A percentile compares a stretch with the other conserved stretches of the same genome.
Conservation (phyloP, 2,329 filamentous ascomycete genomes). For the Phyllosticta citribraziliensis region DNA sequence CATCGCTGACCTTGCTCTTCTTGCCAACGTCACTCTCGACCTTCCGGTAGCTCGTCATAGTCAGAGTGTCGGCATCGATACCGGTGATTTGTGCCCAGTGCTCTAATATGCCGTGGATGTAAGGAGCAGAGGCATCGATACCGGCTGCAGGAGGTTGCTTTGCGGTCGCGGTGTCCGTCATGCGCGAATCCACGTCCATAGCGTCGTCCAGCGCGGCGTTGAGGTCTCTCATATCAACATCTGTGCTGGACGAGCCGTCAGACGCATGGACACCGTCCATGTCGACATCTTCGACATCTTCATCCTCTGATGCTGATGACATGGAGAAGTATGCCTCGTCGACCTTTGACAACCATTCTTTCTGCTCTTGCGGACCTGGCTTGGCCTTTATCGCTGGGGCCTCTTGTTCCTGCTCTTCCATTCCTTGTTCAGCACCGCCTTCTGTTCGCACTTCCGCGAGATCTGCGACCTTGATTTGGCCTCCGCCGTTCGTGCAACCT, state of each 20-base stretch:
- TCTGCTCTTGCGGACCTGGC: slow-evolving; percentile 68
- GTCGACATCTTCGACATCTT: slow-evolving; percentile 23
- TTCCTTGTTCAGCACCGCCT: slow-evolving; percentile 17
- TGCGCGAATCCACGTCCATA: slow-evolving; percentile 1
- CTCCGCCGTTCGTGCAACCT: slow-evolving; percentile 96
- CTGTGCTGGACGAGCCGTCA: neutral
- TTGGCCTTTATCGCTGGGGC: slow-evolving; percentile 34
- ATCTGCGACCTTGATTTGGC: slow-evolving; percentile 87
- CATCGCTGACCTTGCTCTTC: slow-evolving; percentile 53
- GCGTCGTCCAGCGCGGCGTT: neutral
- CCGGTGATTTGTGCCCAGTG: slow-evolving; percentile 69
- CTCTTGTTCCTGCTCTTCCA: slow-evolving; percentile 22
- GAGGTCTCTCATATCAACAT: neutral
- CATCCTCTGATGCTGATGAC: slow-evolving; percentile 43
- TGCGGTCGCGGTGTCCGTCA: neutral
- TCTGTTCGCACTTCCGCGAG: slow-evolving; percentile 37
- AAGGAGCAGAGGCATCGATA: slow-evolving; percentile 55
- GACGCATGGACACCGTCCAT: slow-evolving; percentile 14
- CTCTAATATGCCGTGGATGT: slow-evolving; percentile 58
- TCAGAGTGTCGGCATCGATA: slow-evolving; percentile 60
- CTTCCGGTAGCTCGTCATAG: slow-evolving; percentile 79
- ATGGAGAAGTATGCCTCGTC: slow-evolving; percentile 78
- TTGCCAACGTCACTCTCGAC: slow-evolving; percentile 95
- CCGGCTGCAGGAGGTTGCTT: slow-evolving; percentile 11
- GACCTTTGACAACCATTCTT: slow-evolving; percentile 47